Evolutionary conservation across 129 eudicot species (phyloP).

Genomic region (Lonicera japonica): DNA sequence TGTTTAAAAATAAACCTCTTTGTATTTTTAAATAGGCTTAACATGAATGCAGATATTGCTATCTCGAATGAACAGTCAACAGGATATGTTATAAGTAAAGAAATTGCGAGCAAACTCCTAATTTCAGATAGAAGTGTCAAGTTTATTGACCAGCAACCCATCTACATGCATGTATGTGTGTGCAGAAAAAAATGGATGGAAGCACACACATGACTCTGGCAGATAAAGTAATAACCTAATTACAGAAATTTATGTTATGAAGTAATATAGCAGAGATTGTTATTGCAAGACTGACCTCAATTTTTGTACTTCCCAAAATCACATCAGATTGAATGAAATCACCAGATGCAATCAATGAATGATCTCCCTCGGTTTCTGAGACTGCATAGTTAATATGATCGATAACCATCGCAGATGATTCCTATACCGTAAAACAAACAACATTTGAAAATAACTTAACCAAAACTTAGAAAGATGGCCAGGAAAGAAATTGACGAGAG

Average conservation of each 20-base stretch:
- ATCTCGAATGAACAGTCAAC: background rate
- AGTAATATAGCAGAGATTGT: background rate
- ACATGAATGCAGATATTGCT: background rate
- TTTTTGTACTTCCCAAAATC: slow-evolving; percentile 39
- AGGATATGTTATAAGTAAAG: background rate
- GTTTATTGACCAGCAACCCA: background rate
- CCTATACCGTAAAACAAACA: slow-evolving; percentile 19
- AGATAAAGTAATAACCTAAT: too few species aligned
- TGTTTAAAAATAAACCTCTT: background rate
- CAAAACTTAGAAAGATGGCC: background rate
- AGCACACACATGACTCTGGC: too few species aligned
- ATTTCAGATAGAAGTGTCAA: background rate
- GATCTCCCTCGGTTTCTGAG: slow-evolving; percentile 50
- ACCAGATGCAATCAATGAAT: slow-evolving; percentile 47
- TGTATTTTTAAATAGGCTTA: background rate
- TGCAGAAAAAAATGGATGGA: too few species aligned
- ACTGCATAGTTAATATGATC: slow-evolving; percentile 54
- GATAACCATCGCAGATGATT: slow-evolving; percentile 45
- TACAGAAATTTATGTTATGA: too few species aligned
- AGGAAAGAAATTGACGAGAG: background rate
- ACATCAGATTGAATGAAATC: slow-evolving; percentile 42
- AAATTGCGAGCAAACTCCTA: background rate
- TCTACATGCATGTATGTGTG: background rate
- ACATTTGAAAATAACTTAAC: background rate
- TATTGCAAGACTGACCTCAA: slow-evolving; percentile 33